Evolutionary conservation across 2,329 filamentous ascomycete genomes (phyloP).

Genomic region (Tolypocladium inflatum): DNA sequence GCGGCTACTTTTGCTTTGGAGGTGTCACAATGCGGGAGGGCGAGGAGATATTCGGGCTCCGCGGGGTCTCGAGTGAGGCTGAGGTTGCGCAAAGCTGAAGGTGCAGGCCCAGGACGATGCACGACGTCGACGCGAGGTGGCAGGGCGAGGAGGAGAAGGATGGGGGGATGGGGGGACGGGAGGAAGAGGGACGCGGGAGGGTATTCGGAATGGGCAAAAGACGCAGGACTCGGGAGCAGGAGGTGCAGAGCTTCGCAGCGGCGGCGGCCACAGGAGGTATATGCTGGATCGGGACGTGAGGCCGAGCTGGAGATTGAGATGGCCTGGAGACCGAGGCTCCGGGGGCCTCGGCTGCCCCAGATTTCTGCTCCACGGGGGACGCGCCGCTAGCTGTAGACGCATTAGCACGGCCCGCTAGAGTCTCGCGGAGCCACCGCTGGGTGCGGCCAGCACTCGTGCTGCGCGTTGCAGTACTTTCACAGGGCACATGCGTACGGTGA

Average conservation of each 20-base stretch:
- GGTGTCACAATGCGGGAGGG: neutral
- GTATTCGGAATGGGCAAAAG: neutral
- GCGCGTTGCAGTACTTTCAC: no score
- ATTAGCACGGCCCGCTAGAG: neutral
- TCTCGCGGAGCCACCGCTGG: neutral
- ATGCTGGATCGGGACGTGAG: conserved; percentile 6
- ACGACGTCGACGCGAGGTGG: neutral
- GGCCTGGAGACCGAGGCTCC: conserved; percentile 8
- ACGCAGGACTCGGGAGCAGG: neutral
- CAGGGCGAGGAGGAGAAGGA: neutral
- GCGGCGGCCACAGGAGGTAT: neutral
- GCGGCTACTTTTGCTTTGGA: neutral
- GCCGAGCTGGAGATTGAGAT: conserved; percentile 1
- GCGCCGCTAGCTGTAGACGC: neutral
- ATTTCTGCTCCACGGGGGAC: neutral
- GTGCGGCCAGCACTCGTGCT: neutral
- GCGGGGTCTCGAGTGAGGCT: neutral
- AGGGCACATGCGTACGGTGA: no score
- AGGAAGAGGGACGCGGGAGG: neutral
- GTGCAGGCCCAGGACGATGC: neutral
- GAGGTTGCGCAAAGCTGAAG: neutral
- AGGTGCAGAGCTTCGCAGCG: neutral
- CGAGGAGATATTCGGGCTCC: neutral
- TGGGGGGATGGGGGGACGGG: no score
- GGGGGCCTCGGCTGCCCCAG: conserved; percentile 11